A percentile compares a stretch with the other conserved stretches of the same genome.
phyloP scores from a whole-genome alignment of 2,329 filamentous ascomycete species.

The Coniochaeta prunicola region DNA sequence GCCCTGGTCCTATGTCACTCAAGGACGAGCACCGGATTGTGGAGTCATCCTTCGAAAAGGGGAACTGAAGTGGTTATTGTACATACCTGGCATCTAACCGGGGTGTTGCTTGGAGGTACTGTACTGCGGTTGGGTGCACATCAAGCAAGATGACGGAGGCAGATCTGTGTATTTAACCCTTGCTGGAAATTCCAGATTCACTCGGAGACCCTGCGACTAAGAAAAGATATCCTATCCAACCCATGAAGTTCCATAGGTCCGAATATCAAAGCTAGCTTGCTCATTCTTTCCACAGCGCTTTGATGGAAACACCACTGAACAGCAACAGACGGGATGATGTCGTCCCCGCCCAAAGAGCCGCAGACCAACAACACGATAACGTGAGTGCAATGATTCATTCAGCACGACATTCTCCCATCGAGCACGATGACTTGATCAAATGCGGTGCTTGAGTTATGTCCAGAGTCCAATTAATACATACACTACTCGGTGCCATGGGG shows the following conservation, averaged over 20 bases:
- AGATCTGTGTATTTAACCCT: background rate
- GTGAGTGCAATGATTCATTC: no score
- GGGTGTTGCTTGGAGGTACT: background rate
- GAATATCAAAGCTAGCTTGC: background rate
- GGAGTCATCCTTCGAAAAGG: background rate
- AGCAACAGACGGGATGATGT: background rate
- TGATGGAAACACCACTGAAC: background rate
- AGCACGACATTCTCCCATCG: no score
- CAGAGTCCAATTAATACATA: no score
- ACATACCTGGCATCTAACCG: background rate
- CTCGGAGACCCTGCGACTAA: background rate
- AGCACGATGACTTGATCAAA: no score
- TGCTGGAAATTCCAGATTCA: background rate
- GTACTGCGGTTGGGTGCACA: background rate
- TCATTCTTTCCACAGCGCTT: no score
- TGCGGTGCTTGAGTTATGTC: no score
- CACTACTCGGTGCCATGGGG: no score
- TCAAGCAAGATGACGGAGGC: background rate
- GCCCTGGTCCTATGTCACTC: background rate
- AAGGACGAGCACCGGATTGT: background rate
- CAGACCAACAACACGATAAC: no score
- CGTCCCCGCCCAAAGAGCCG: no score
- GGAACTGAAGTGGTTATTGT: background rate
- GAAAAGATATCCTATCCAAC: background rate
- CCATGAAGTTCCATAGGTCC: background rate